Base-by-base conservation (phyloP, 2,329 filamentous ascomycete genomes). In the Neopestalotiopsis clavispora region DNA sequence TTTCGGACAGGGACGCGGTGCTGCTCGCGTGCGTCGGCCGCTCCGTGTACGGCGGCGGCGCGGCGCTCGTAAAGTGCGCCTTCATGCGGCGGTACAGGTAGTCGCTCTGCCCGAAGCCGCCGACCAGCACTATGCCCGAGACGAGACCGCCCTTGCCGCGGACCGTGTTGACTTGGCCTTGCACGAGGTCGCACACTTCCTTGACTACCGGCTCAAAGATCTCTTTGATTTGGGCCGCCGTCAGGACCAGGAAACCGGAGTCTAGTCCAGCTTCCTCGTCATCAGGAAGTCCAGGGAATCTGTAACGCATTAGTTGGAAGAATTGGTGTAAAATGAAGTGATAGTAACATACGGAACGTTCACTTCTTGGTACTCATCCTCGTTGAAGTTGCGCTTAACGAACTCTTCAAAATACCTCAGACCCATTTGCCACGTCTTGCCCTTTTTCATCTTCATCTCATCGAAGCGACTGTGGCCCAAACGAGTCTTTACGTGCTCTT, bases 371-470 rank as follows among this genome's bases (percentile, higher is more conserved):
- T 92, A 89, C 75, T 94, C 92, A 61, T 94, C 91, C 74, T 93
- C 91, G 76, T 93, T 91, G 77, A 95, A 95, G 75, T 94, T 94
- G 14, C 93, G 87, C 80, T 95, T 95, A 14, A 95, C 92, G 76
- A 94, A 94, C 76, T 95, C 92, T 75, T 95, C 93, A 78, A 94
- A 95, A 76, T 94, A 94, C 67, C 89, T 87, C 65, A 95, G 82
- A 1, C 90, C 93, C 89, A 91, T 91, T 78, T 91, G 92, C 92
- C 92, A 95, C 1, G 91, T 93, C 80, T 93, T 94, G 3, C 87
- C 87, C 79, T 94, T 94, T 80, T 92, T 93, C 66, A 88, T 79
- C 77, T 92, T 92, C 91, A 95, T 94, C 79, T 90, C 88, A 38
- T 91, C 88, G 75, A 94, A 94, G 3, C 87, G 83, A 42, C 86